A percentile compares a stretch with the other conserved stretches of the same genome.
phyloP scores from a whole-genome alignment of 768 basidiomycete genomes.

The Porpolomopsis calyptriformis region DNA sequence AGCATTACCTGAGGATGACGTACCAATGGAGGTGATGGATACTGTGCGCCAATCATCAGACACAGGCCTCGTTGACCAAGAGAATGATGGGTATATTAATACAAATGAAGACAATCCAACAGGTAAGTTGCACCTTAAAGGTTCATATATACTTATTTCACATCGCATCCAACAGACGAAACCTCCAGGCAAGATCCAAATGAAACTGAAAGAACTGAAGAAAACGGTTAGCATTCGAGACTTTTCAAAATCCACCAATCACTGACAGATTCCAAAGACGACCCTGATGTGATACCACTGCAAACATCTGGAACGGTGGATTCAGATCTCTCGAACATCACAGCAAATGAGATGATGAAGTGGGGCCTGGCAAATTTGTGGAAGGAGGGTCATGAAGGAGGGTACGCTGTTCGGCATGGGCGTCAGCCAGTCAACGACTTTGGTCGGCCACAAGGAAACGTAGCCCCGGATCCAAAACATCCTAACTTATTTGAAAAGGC shows the following conservation, averaged over 20 bases:
- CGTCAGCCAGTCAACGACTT: constrained; percentile 4
- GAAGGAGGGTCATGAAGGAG: background rate
- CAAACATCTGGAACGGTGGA: constrained; percentile 17
- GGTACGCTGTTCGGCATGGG: constrained; percentile 11
- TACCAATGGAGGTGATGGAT: constrained; percentile 21
- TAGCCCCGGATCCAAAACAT: background rate
- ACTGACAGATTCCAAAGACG: background rate
- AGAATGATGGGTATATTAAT: constrained; percentile 23
- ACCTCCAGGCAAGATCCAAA: too few relatives aligned
- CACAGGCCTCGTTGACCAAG: constrained; percentile 10
- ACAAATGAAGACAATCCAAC: constrained; percentile 3
- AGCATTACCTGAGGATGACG: constrained; percentile 20
- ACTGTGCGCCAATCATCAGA: constrained; percentile 15
- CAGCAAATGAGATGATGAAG: constrained; percentile 10
- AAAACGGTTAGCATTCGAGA: too few relatives aligned
- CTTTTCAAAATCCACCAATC: background rate
- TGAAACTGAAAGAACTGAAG: too few relatives aligned
- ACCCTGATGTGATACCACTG: constrained; percentile 17
- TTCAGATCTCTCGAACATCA: constrained; percentile 9
- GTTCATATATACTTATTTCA: too few relatives aligned
- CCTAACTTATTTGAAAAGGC: constrained; percentile 6
- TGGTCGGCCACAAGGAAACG: background rate
- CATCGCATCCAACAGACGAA: too few relatives aligned
- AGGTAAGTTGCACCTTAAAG: too few relatives aligned
- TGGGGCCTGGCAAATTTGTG: background rate